Conservation (phyloP, 352 stramenopile species). For the Phytopythium helicoides region DNA sequence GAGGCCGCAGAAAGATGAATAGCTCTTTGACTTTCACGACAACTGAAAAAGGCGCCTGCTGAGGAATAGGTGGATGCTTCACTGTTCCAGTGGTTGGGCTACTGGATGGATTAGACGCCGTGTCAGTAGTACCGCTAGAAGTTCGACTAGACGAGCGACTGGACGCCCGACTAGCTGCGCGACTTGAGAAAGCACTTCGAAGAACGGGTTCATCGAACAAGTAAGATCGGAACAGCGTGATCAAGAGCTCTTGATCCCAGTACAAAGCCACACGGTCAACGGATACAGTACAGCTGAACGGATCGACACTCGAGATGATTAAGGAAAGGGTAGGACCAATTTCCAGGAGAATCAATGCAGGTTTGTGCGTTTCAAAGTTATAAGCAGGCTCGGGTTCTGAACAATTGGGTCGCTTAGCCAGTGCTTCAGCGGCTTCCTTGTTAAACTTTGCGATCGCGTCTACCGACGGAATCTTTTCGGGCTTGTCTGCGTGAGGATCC, state of each 20-base stretch:
- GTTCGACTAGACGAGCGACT: slow-evolving; percentile 19
- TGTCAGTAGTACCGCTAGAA: slow-evolving; percentile 15
- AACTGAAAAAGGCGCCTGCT: slow-evolving; percentile 8
- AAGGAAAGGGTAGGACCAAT: slow-evolving; percentile 53
- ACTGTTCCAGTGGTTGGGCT: neutral
- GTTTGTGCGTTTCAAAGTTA: slow-evolving; percentile 27
- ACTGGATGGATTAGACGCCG: neutral
- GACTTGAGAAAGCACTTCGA: slow-evolving; percentile 19
- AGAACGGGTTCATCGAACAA: slow-evolving; percentile 27
- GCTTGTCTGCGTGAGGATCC: slow-evolving; percentile 17
- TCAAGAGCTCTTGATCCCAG: slow-evolving; percentile 71
- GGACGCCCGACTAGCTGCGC: slow-evolving; percentile 8
- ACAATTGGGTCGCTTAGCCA: neutral
- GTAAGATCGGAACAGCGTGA: slow-evolving; percentile 57
- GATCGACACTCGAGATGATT: slow-evolving; percentile 43
- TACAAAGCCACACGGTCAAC: slow-evolving; percentile 55
- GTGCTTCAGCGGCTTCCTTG: slow-evolving; percentile 9
- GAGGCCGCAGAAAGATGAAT: slow-evolving; percentile 60
- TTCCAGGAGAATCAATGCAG: slow-evolving; percentile 56
- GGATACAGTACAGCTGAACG: slow-evolving; percentile 50
- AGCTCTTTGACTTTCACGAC: slow-evolving; percentile 46
- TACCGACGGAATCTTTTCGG: slow-evolving; percentile 26
- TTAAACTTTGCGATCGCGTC: slow-evolving; percentile 38
- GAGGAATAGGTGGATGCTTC: slow-evolving; percentile 15
- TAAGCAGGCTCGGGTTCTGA: slow-evolving; percentile 44